These are phyloP conservation scores for Hypoxylon intermedium DNA, from an alignment of 495 filamentous ascomycete genomes.

Conservation along the genomic window DNA sequence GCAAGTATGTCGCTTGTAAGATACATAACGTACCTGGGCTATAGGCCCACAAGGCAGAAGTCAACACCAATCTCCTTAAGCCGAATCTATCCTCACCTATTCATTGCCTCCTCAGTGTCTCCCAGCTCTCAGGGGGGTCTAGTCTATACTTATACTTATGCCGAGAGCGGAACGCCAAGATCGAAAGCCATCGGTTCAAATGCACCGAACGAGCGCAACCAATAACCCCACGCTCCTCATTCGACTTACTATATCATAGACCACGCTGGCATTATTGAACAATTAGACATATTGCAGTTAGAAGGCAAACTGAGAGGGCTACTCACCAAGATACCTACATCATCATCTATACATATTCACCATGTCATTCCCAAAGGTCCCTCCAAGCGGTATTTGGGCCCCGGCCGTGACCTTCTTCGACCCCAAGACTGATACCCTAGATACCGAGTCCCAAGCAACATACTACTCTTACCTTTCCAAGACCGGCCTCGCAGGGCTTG, in stretches of 20 bases:
- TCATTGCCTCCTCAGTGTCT: neutral
- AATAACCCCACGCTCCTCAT: conserved; percentile 18
- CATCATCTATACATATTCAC: too few relatives aligned
- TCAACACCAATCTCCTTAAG: neutral
- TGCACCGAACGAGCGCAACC: conserved; percentile 25
- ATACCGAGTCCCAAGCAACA: conserved; percentile 54
- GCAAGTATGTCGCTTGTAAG: too few relatives aligned
- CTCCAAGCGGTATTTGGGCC: conserved; percentile 52
- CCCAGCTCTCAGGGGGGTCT: too few relatives aligned
- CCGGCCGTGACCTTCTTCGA: conserved; percentile 63
- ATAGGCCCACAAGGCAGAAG: too few relatives aligned
- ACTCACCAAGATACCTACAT: too few relatives aligned
- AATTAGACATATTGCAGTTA: neutral
- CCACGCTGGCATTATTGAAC: neutral
- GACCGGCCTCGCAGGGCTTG: conserved; percentile 63
- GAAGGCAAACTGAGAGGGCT: too few relatives aligned
- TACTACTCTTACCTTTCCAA: conserved; percentile 65
- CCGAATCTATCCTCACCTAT: neutral
- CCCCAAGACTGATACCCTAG: conserved; percentile 58
- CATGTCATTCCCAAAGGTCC: conserved; percentile 44
- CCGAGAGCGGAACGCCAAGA: conserved; percentile 34
- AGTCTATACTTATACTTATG: neutral
- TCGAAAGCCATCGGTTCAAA: conserved; percentile 21
- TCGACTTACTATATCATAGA: conserved; percentile 15
- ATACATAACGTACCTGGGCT: too few relatives aligned